A percentile compares a stretch with the other conserved stretches of the same genome.
phyloP scores from a whole-genome alignment of 2,329 filamentous ascomycete species.

The Aspergillus calidoustus region DNA sequence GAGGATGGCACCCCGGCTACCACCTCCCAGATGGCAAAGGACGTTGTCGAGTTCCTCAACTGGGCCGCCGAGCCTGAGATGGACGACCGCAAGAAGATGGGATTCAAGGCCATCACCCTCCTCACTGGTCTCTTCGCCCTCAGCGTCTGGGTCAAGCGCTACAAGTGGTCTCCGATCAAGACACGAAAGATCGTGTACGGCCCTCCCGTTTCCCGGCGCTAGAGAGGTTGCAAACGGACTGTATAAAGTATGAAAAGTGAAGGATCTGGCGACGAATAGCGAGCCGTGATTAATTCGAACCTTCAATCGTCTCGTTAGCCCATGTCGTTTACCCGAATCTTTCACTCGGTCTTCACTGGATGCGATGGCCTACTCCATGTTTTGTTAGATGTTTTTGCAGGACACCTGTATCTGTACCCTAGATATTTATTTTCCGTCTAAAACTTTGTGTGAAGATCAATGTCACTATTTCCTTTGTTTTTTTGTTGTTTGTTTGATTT shows the following conservation, averaged over 20 bases:
- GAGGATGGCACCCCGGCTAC: slow-evolving; percentile 94
- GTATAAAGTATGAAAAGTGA: slow-evolving; percentile 38
- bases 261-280: slow-evolving; percentile 30
- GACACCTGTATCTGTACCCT: slow-evolving; percentile 50
- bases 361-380: slow-evolving; percentile 36
- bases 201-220: slow-evolving; percentile 61
- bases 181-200: slow-evolving; percentile 90
- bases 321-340: slow-evolving; percentile 28
- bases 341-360: slow-evolving; percentile 33
- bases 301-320: slow-evolving; percentile 32
- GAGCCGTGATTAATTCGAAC: slow-evolving; percentile 32
- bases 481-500: slow-evolving; percentile 20
- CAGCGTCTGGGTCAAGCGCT: slow-evolving; percentile 98
- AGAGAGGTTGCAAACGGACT: slow-evolving; percentile 32
- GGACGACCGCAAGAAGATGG: slow-evolving; percentile 99
- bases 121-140: slow-evolving; percentile 78
- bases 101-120: slow-evolving; percentile 90
- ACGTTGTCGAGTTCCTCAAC: slow-evolving; percentile 98
- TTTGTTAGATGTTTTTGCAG: slow-evolving; percentile 45
- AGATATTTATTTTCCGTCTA: slow-evolving; percentile 46
- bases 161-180: slow-evolving; percentile 98
- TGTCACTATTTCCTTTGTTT: slow-evolving; percentile 44
- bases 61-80: slow-evolving; percentile 99
- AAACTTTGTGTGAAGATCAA: slow-evolving; percentile 46
- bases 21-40: slow-evolving; percentile 99